Evolutionary conservation across 2,329 filamentous ascomycete species (phyloP), one percentile per base, ranked within the genome.

Genomic region (Colletotrichum kahawae): DNA sequence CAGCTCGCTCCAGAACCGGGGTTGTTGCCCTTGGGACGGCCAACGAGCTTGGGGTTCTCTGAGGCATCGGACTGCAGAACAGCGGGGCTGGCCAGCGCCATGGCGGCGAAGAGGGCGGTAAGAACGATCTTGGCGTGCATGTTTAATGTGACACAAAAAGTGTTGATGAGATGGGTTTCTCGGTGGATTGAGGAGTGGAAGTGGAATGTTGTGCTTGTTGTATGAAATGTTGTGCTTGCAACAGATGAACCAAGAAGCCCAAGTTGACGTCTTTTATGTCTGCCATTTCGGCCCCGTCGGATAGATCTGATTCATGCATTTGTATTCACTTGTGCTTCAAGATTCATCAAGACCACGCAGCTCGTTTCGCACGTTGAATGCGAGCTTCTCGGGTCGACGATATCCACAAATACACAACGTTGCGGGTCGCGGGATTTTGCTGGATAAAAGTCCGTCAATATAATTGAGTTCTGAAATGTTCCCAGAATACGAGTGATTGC

Each of bases 401-500:
- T 48, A 21, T 48, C 43, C 43, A 21, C 43, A 48, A 21, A 48
- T 21, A 2, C 3, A 7, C n/a, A 21, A 4, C n/a, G 5, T 13
- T 48, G 43, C 10, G 43, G 43, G 43, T 13, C 43, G 5, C 18
- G n/a, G n/a, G 5, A 9, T 48, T 48, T n/a, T 1, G 5, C 2
- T 33, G 31, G 31, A 13, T 10, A 48, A 13, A 48, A 13, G n/a
- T 48, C 43, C 43, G 43, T 21, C 5, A 21, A 48, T 48, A 48
- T 48, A 48, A 48, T 48, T 48, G n/a, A 48, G 43, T 48, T 48
- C 13, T 13, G 43, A 48, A 48, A 8, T 12, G 6, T 2, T 13
- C 2, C 3, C n/a, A 48, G 43, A 2, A 2, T 9, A 0, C 10
- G n/a, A 7, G 5, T 34, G 12, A 5, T n/a, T n/a, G n/a, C 3